Percentiles rank a stretch among this genome's conserved stretches.
Conservation (phyloP, 805 yeast species). For the Yarrowia hollandica region DNA sequence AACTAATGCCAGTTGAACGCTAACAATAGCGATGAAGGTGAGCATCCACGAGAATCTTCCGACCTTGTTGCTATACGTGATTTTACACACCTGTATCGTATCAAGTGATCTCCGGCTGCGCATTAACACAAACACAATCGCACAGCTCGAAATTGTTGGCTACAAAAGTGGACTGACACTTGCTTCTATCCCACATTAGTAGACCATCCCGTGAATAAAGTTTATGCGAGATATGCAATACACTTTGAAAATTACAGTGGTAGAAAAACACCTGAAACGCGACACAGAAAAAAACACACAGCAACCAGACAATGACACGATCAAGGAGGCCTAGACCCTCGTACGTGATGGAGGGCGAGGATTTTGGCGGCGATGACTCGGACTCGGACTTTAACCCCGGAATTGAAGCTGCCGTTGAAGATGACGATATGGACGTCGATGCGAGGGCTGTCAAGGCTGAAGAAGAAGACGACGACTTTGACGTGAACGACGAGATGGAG, state of each 20-base stretch:
- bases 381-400: slow-evolving; percentile 27
- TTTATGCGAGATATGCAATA: slow-evolving; percentile 17
- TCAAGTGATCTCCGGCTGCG: too few species aligned
- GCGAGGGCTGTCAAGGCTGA: slow-evolving; percentile 27
- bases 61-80: too few species aligned
- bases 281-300: background rate
- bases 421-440: slow-evolving; percentile 16
- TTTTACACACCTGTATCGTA: too few species aligned
- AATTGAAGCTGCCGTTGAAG: background rate
- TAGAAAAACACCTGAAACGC: background rate
- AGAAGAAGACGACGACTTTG: slow-evolving; percentile 9
- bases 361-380: slow-evolving; percentile 9
- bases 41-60: too few species aligned
- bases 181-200: too few species aligned
- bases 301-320: slow-evolving; percentile 23
- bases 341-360: slow-evolving; percentile 23
- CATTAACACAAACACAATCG: too few species aligned
- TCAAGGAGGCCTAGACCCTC: slow-evolving; percentile 12
- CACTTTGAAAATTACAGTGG: background rate
- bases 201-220: too few species aligned
- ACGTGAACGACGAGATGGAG: slow-evolving; percentile 20
- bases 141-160: too few species aligned
- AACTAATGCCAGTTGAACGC: too few species aligned
- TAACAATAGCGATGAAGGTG: too few species aligned
- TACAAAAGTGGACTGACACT: too few species aligned